These are phyloP conservation scores for Laetiporus sulphureus DNA, from an alignment of 1,284 basidiomycete species.

Conservation along the genomic window DNA sequence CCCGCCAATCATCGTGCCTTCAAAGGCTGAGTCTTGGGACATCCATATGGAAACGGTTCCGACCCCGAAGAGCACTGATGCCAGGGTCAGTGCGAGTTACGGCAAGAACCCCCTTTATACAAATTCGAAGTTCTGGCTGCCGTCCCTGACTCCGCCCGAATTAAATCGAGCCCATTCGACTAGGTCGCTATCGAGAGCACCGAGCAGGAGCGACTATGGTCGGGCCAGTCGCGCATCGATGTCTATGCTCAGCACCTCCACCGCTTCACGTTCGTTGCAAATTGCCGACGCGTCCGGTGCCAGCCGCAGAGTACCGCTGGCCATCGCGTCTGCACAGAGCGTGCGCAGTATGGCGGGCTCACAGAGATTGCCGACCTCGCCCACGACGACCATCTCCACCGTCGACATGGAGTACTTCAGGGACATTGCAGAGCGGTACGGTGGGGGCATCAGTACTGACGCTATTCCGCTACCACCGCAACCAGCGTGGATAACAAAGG, in stretches of 20 bases:
- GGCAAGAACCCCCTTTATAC: constrained; percentile 16
- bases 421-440: constrained; percentile 38
- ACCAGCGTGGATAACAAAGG: constrained; percentile 10
- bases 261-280: neutral
- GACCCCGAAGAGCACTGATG: neutral
- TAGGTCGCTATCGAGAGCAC: neutral
- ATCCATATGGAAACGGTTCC: constrained; percentile 1
- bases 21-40: neutral
- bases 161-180: neutral
- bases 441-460: constrained; percentile 11
- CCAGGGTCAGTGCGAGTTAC: neutral
- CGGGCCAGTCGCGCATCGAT: neutral
- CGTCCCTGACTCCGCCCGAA: constrained; percentile 5
- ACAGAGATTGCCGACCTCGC: constrained; percentile 5
- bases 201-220: neutral
- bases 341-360: neutral
- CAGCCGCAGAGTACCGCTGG: constrained; percentile 7
- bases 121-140: constrained; percentile 8
- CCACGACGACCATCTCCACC: constrained; percentile 22
- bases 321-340: constrained; percentile 9
- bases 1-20: neutral
- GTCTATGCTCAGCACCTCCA: neutral
- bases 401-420: constrained; percentile 49
- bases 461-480: constrained; percentile 10
- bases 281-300: neutral